A percentile compares a stretch with the other conserved stretches of the same genome.
Conservation (phyloP, 2,329 filamentous ascomycete species). For the Xylaria hypoxylon region DNA sequence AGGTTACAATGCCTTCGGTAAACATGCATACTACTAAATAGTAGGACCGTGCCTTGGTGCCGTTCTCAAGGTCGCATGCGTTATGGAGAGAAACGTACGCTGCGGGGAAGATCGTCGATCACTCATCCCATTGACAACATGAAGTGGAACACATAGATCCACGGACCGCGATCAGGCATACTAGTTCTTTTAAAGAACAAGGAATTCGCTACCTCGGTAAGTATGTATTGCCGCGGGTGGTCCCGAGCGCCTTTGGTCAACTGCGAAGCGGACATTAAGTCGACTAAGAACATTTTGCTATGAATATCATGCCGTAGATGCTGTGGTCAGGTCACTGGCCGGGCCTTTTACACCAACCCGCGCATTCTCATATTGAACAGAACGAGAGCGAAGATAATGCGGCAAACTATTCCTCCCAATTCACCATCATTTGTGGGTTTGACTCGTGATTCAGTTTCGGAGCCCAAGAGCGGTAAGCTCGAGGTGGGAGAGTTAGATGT, state of each 20-base stretch:
- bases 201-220: not conserved
- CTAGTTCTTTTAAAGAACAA: not conserved
- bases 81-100: not conserved
- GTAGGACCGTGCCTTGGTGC: slow-evolving; percentile 4
- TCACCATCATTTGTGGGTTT: not conserved
- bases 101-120: slow-evolving; percentile 7
- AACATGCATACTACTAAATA: slow-evolving; percentile 23
- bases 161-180: not conserved
- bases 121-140: not conserved
- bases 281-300: not conserved
- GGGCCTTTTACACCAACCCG: not conserved
- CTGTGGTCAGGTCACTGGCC: not conserved
- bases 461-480: not conserved
- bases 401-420: not conserved
- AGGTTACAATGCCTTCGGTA: not conserved
- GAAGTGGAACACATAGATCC: slow-evolving; percentile 1
- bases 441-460: not conserved
- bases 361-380: not conserved
- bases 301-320: not conserved
- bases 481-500: not conserved
- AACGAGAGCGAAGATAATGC: not conserved
- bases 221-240: not conserved
- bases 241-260: not conserved
- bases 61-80: slow-evolving; percentile 11
- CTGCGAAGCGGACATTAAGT: not conserved